These are phyloP conservation scores for Skeletonema costatum DNA, from an alignment of 108 stramenopile species.

Conservation along the genomic window DNA sequence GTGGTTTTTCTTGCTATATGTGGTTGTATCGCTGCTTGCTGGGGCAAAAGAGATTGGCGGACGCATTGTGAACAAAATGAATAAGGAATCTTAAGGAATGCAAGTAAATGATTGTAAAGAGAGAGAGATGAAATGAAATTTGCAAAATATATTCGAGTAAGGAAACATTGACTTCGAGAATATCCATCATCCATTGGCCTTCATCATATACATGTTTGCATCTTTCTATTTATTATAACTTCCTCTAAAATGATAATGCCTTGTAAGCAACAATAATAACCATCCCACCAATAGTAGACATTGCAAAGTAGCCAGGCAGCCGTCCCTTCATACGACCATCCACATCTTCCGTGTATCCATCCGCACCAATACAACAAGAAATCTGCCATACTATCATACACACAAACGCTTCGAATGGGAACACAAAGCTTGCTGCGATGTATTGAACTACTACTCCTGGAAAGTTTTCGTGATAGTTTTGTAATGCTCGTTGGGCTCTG, in stretches of 20 bases:
- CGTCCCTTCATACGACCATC: background rate
- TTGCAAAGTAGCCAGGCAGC: background rate
- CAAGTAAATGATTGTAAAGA: background rate
- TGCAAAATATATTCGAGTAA: no score
- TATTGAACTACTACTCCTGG: constrained; percentile 12
- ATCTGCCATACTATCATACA: background rate
- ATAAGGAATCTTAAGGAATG: no score
- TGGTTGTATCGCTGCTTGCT: constrained; percentile 37
- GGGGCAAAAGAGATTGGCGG: constrained; percentile 37
- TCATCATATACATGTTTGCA: no score
- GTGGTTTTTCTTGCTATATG: constrained; percentile 40
- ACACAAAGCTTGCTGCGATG: constrained; percentile 17
- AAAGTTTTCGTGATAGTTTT: constrained; percentile 27
- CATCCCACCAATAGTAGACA: background rate
- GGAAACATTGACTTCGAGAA: no score
- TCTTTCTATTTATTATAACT: background rate
- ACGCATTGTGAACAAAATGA: constrained; percentile 19
- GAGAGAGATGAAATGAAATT: background rate
- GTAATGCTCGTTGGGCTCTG: constrained; percentile 23
- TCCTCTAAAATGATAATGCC: background rate
- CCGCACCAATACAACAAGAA: background rate
- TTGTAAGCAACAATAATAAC: background rate
- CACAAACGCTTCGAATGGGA: constrained; percentile 11
- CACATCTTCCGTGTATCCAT: background rate
- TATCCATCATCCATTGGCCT: no score